These are phyloP conservation scores for Dryas integrifolia DNA, from an alignment of 331 rosid species.

Conservation along the genomic window DNA sequence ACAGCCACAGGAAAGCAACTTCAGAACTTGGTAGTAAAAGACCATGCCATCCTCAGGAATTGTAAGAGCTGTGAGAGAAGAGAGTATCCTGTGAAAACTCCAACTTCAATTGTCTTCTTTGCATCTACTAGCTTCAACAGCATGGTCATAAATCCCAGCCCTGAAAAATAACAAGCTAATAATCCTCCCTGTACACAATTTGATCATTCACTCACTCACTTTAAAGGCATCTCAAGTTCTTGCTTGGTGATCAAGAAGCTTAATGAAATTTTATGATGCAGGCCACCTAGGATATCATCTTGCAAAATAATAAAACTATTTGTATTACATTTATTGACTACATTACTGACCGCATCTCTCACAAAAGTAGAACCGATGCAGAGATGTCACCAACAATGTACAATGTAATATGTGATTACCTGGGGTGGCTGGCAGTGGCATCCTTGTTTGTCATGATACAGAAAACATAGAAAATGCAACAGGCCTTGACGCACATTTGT, in stretches of 20 bases:
- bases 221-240: not conserved
- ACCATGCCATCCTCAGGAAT: conserved; percentile 56
- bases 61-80: conserved; percentile 57
- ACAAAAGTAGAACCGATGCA: too few species aligned
- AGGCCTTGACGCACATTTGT: too few species aligned
- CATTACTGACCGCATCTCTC: too few species aligned
- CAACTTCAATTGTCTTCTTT: conserved; percentile 52
- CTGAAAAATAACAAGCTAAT: conserved; percentile 22
- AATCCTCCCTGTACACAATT: not conserved
- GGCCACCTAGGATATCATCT: not conserved
- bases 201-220: not conserved
- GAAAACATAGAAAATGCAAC: too few species aligned
- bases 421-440: conserved; percentile 39
- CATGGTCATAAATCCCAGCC: conserved; percentile 35
- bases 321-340: too few species aligned
- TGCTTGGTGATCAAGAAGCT: not conserved
- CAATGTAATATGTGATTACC: not conserved
- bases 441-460: not conserved
- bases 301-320: too few species aligned
- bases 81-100: conserved; percentile 60
- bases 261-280: not conserved
- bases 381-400: too few species aligned
- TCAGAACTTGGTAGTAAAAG: not conserved
- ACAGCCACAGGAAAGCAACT: not conserved
- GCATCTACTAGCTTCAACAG: conserved; percentile 51